phyloP scores from a whole-genome alignment of 2,329 filamentous ascomycete species.

The Fusarium sp. region DNA sequence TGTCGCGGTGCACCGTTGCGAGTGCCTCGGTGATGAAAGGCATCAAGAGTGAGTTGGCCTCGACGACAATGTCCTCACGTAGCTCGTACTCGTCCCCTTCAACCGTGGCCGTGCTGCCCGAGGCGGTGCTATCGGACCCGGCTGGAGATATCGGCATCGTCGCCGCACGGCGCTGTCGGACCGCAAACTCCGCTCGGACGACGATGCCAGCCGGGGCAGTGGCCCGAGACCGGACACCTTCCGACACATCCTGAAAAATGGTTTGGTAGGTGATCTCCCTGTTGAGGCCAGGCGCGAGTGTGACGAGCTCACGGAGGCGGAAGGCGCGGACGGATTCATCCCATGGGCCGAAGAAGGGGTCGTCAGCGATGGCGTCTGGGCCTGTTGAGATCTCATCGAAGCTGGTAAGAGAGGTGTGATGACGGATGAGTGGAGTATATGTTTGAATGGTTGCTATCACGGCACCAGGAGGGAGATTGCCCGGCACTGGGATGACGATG shows the following conservation, averaged over 20 bases:
- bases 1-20: constrained; percentile 43
- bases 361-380: constrained; percentile 49
- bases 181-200: constrained; percentile 53
- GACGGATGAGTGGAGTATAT: constrained; percentile 54
- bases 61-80: constrained; percentile 46
- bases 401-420: constrained; percentile 51
- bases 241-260: constrained; percentile 55
- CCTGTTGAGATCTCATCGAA: constrained; percentile 49
- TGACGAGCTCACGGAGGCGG: constrained; percentile 46
- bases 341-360: constrained; percentile 55
- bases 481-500: constrained; percentile 56
- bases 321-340: constrained; percentile 51
- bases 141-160: constrained; percentile 35
- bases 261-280: constrained; percentile 55
- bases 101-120: constrained; percentile 39
- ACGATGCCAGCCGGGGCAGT: constrained; percentile 55
- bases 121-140: constrained; percentile 41
- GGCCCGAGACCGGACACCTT: constrained; percentile 56
- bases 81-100: constrained; percentile 48
- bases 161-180: constrained; percentile 35
- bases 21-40: constrained; percentile 47
- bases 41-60: constrained; percentile 50
- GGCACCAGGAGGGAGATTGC: constrained; percentile 48
- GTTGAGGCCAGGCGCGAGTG: constrained; percentile 52
- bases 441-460: constrained; percentile 54